Evolutionary conservation across 176 grass and related monocot species (phyloP).

Genomic region (Lolium rigidum): DNA sequence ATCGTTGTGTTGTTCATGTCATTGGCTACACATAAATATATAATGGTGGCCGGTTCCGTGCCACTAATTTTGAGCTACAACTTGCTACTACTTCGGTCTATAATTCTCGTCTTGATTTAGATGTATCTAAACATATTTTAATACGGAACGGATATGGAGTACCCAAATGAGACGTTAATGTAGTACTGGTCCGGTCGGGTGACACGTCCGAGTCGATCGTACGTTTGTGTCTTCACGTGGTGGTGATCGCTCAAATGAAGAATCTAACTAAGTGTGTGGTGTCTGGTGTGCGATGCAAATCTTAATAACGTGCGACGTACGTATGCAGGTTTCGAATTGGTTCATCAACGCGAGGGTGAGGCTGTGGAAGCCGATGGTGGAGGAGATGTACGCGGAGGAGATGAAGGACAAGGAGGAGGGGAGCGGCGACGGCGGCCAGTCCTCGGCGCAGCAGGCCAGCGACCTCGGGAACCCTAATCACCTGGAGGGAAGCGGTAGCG

Average conservation of each 20-base stretch:
- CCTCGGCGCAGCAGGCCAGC: background rate
- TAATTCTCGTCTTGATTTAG: too few relatives aligned
- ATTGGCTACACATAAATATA: background rate
- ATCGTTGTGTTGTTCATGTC: slow-evolving; percentile 34
- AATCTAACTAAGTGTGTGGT: background rate
- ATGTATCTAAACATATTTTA: too few relatives aligned
- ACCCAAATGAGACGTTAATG: too few relatives aligned
- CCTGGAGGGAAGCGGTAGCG: too few relatives aligned
- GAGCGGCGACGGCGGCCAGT: slow-evolving; percentile 22
- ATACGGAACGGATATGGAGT: too few relatives aligned
- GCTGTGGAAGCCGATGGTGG: slow-evolving; percentile 88
- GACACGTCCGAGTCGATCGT: slow-evolving; percentile 46
- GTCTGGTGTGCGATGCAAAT: background rate
- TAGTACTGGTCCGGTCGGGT: slow-evolving; percentile 29
- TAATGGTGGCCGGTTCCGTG: slow-evolving; percentile 26
- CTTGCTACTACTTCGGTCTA: background rate
- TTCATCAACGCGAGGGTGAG: slow-evolving; percentile 70
- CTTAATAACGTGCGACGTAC: too few relatives aligned
- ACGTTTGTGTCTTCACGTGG: slow-evolving; percentile 13
- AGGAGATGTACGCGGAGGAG: slow-evolving; percentile 85
- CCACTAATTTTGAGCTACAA: slow-evolving; percentile 13
- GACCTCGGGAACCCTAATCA: slow-evolving; percentile 37
- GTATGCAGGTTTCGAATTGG: slow-evolving; percentile 68
- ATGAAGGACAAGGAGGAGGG: slow-evolving; percentile 58
- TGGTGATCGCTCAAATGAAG: background rate